Percentiles rank a stretch among this genome's conserved stretches.
phyloP scores from a whole-genome alignment of 176 grass and related monocot genomes.

The Oryza coarctata region DNA sequence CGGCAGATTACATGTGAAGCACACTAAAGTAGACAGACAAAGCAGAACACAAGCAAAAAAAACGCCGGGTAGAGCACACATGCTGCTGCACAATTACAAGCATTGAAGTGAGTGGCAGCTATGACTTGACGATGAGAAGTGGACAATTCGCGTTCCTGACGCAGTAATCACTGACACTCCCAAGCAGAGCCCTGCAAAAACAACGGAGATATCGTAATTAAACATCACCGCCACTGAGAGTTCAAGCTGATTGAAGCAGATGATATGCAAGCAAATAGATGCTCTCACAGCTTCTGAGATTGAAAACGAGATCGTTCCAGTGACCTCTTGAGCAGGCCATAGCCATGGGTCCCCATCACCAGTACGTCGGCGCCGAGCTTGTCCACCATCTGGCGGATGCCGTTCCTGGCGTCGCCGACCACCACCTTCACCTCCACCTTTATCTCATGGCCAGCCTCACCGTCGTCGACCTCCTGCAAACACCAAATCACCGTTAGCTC shows the following conservation, averaged over 20 bases:
- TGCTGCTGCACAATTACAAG: background rate
- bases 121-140: slow-evolving; percentile 59
- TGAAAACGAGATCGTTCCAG: background rate
- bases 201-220: background rate
- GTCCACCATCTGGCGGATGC: slow-evolving; percentile 60
- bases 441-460: slow-evolving; percentile 28
- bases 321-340: slow-evolving; percentile 74
- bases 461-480: background rate
- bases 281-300: background rate
- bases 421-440: slow-evolving; percentile 63
- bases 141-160: slow-evolving; percentile 61
- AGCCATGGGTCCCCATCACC: slow-evolving; percentile 76
- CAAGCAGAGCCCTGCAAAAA: slow-evolving; percentile 69
- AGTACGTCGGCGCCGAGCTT: slow-evolving; percentile 57
- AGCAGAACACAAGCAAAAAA: background rate
- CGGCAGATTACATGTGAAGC: background rate
- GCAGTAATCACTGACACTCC: slow-evolving; percentile 81
- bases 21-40: background rate
- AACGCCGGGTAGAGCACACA: background rate
- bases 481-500: background rate
- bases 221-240: background rate
- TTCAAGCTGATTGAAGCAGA: background rate
- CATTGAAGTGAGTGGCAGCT: background rate
- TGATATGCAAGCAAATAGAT: background rate
- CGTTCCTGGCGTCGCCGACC: slow-evolving; percentile 60